A percentile compares a stretch with the other conserved stretches of the same genome.
These are phyloP conservation scores for Aspergillus aculeatinus DNA, from an alignment of 2,329 filamentous ascomycete species.

Conservation along the genomic window DNA sequence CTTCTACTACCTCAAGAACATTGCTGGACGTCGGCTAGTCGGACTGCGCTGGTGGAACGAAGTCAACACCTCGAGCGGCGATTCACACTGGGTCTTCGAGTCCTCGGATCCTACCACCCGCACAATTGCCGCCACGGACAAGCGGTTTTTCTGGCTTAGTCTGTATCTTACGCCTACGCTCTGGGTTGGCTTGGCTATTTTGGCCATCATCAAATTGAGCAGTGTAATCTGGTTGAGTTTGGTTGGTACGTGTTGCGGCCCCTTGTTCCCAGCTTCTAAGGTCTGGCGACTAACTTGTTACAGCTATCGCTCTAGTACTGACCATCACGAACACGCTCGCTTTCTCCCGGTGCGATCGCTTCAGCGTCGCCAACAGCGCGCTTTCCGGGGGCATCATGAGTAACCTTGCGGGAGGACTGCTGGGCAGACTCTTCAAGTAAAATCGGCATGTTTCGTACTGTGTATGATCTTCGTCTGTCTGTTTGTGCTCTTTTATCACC, in stretches of 20 bases:
- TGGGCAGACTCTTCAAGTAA: constrained; percentile 55
- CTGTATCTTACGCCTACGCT: constrained; percentile 49
- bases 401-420: constrained; percentile 55
- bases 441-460: constrained; percentile 5
- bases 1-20: constrained; percentile 55
- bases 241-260: constrained; percentile 43
- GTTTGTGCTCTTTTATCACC: background rate
- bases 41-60: constrained; percentile 55
- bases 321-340: constrained; percentile 54
- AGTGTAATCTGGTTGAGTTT: constrained; percentile 53
- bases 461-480: background rate
- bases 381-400: constrained; percentile 55
- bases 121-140: constrained; percentile 49
- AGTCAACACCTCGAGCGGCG: constrained; percentile 48
- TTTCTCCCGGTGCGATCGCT: constrained; percentile 53
- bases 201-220: constrained; percentile 48
- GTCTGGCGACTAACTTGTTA: background rate
- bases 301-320: constrained; percentile 50
- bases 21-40: constrained; percentile 52
- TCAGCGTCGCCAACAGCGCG: constrained; percentile 56
- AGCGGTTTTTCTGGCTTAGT: constrained; percentile 54
- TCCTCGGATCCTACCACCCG: constrained; percentile 47
- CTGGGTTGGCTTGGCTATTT: constrained; percentile 49
- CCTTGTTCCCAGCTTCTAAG: background rate
- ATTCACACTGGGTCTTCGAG: constrained; percentile 54